Base-by-base conservation (phyloP, 768 basidiomycete species). In the Termitomyces sp. region DNA sequence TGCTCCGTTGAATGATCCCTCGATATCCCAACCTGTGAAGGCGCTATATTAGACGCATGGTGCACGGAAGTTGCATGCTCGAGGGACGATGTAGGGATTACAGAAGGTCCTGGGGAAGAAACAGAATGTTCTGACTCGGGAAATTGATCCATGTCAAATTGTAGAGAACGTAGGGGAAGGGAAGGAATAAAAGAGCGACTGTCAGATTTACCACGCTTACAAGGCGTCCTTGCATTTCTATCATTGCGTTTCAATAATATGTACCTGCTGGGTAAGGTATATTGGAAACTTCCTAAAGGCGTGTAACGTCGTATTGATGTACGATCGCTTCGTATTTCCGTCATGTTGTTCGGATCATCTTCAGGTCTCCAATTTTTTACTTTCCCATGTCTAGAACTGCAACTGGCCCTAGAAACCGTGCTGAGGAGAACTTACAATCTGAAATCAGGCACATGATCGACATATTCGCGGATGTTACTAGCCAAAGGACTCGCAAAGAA, bases 81-180 rank as follows among this genome's bases (percentile, higher is more conserved):
- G n/a, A 15, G n/a, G 28, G 45, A 39, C 7, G 3, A 15, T 18
- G 15, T 41, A 15, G 44, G 34, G 22, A 18, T 24, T 18, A 12
- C 20, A 22, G 52, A 42, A 2, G 37, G 37, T 46, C 22, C 26
- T 31, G 39, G 34, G 31, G 58, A 10, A 28, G 56, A 37, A 45
- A 33, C 24, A 37, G 58, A 46, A 48, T 33, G 52, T 41, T 58
- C 54, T 49, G 33, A 37, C 16, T 61, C 44, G 51, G 37, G 60
- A 56, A 60, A 55, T 31, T 46, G 47, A 37, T 51, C 49, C 63
- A 62, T 64, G 54, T 24, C 37, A 18, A 22, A n/a, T 37, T 26
- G n/a, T 42, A 29, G 13, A 13, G 36, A 51, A 39, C 36, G 51
- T 39, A 26, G 26, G 26, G 22, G 26, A 39, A 28, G 16, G 51